These are phyloP conservation scores for Fusarium sp. DNA, from an alignment of 2,329 filamentous ascomycete genomes.

Conservation along the genomic window DNA sequence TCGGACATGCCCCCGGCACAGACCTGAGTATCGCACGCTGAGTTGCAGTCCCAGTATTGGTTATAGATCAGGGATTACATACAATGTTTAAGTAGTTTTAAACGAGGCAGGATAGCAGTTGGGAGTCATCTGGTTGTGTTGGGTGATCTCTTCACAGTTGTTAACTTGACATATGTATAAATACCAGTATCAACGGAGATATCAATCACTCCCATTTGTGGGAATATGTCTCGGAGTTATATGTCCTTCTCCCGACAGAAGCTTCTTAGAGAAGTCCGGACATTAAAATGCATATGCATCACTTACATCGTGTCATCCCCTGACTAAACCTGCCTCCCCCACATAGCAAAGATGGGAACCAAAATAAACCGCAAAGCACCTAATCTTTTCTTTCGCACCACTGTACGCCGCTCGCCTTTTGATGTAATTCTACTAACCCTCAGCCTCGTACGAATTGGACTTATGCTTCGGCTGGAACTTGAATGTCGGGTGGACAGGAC, in stretches of 20 bases:
- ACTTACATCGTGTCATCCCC: neutral
- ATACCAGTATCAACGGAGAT: neutral
- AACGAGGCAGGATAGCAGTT: neutral
- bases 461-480: slow-evolving; percentile 98
- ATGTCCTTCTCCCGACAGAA: neutral
- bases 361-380: neutral
- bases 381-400: neutral
- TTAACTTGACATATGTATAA: neutral
- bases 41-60: neutral
- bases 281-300: neutral
- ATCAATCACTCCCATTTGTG: neutral
- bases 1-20: neutral
- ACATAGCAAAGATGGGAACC: slow-evolving; percentile 5
- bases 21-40: neutral
- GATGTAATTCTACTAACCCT: slow-evolving; percentile 61
- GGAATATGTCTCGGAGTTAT: neutral
- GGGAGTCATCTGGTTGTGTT: neutral
- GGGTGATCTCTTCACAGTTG: neutral
- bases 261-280: neutral
- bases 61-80: neutral
- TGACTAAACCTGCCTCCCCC: neutral
- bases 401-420: neutral
- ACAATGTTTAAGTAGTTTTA: no score
- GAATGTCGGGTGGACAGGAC: slow-evolving; percentile 89
- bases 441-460: slow-evolving; percentile 87